Conservation (phyloP, 2,329 filamentous ascomycete genomes). For the Emmonsia crescens region DNA sequence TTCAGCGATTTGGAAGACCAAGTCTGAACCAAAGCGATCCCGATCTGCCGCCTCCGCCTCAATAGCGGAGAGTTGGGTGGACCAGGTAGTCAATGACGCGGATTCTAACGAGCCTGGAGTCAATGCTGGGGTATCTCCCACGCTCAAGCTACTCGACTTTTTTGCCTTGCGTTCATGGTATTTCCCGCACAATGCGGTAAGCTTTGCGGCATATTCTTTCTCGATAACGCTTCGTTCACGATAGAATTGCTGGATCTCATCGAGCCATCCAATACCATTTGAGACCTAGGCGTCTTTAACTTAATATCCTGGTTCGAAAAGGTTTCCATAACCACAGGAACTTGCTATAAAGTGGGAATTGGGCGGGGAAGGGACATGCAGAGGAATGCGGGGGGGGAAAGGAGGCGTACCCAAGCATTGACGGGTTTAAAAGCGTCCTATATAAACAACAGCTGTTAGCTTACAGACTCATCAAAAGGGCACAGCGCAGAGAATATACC, state of each 20-base stretch:
- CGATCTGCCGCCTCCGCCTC: constrained; percentile 83
- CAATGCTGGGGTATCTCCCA: constrained; percentile 84
- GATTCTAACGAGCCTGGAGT: constrained; percentile 94
- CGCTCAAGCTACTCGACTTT: constrained; percentile 77
- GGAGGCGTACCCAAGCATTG: constrained; percentile 62
- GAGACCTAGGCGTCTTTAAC: constrained; percentile 44
- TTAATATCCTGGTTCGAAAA: constrained; percentile 1
- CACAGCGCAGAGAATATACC: constrained; percentile 31
- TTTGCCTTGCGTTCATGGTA: constrained; percentile 95
- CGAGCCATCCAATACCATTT: constrained; percentile 85
- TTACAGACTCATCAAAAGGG: background rate
- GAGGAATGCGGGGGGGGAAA: constrained; percentile 15
- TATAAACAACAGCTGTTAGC: constrained; percentile 11
- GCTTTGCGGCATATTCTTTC: constrained; percentile 89
- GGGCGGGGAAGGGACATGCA: constrained; percentile 6
- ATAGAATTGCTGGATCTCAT: constrained; percentile 96
- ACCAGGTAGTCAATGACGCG: constrained; percentile 94
- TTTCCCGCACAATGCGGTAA: constrained; percentile 80
- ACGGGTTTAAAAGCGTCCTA: constrained; percentile 96
- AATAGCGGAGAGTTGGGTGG: constrained; percentile 80
- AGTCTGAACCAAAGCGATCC: constrained; percentile 68
- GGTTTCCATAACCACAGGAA: background rate
- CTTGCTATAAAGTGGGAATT: constrained; percentile 8
- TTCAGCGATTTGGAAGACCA: constrained; percentile 72
- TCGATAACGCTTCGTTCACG: constrained; percentile 88